These are phyloP conservation scores for Allodekkera sacchari DNA, from an alignment of 805 yeast genomes.

Conservation along the genomic window DNA sequence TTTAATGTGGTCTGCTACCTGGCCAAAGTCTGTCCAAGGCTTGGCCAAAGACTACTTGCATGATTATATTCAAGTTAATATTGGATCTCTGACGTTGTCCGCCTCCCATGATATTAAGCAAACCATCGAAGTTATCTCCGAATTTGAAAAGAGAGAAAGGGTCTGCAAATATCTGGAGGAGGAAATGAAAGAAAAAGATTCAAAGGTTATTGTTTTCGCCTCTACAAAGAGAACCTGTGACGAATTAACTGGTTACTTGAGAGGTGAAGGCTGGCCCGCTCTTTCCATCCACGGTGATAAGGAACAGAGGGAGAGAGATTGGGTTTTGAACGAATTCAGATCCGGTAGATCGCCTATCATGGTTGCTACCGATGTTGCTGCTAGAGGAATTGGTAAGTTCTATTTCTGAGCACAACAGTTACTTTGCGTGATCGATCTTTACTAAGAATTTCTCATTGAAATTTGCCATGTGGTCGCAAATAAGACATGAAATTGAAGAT, in stretches of 20 bases:
- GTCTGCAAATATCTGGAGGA: conserved; percentile 73
- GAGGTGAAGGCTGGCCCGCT: conserved; percentile 98
- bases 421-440: neutral
- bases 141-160: conserved; percentile 91
- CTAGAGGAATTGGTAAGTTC: conserved; percentile 98
- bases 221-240: conserved; percentile 99
- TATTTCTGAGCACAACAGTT: conserved; percentile 5
- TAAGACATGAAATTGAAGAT: no score
- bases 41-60: conserved; percentile 85
- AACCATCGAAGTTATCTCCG: conserved; percentile 82
- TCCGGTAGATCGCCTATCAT: conserved; percentile 88
- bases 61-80: conserved; percentile 92
- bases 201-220: conserved; percentile 82
- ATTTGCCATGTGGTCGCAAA: no score
- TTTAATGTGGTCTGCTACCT: conserved; percentile 99
- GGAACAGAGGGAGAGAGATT: conserved; percentile 95
- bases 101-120: conserved; percentile 97
- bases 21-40: conserved; percentile 97
- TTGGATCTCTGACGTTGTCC: conserved; percentile 92
- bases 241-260: conserved; percentile 81
- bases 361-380: conserved; percentile 99
- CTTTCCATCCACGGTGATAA: conserved; percentile 98
- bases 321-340: conserved; percentile 93
- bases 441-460: neutral
- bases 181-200: conserved; percentile 62